Evolutionary conservation across 345 rosid genomes (phyloP), one percentile per base, ranked within the genome.

Genomic region (Eucalyptus regnans): DNA sequence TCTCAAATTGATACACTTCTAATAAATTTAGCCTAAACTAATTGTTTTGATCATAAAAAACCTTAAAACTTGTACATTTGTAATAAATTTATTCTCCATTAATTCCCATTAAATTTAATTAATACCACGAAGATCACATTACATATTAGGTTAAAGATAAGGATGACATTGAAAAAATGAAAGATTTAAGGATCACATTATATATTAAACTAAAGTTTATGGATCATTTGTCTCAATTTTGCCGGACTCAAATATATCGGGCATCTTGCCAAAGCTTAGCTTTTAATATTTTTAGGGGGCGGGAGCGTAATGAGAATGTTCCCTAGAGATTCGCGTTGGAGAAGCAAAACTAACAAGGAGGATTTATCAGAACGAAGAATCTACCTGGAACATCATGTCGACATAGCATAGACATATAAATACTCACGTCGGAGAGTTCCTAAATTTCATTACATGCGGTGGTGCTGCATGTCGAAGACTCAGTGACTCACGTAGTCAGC

Each of bases 211-310:
- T 18, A 52, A 18, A 52, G 0, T 52, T 52, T 52, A 52, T 52
- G 56, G 9, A 52, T 52, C 56, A 52, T 52, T 52, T 18, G 0
- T 52, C 9, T 51, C 22, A 7, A 51, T 51, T 51, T 51, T 0
- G 8, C 9, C 0, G 4, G 4, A 7, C 37, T n/a, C 37, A 5
- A 14, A 29, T 64, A 64, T 64, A n/a, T 0, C 5, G 37, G 27
- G 44, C 81, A 33, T 37, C 22, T 37, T 9, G 44, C 44, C 13
- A 71, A 71, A 17, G 5, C 10, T 7, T 8, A 66, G 71, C 20
- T 31, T 66, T 66, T 66, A 51, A 51, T n/a, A 15, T 15, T 31
- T 31, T 64, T 4, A 13, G 2, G 41, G 79, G 41, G 79, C 0
- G 11, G 22, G 43, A 9, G 79, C 22, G 20, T 31, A 15, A 31